A percentile compares a stretch with the other conserved stretches of the same genome.
phyloP scores from a whole-genome alignment of 2,329 filamentous ascomycete genomes.

The Pezicula radicicola region DNA sequence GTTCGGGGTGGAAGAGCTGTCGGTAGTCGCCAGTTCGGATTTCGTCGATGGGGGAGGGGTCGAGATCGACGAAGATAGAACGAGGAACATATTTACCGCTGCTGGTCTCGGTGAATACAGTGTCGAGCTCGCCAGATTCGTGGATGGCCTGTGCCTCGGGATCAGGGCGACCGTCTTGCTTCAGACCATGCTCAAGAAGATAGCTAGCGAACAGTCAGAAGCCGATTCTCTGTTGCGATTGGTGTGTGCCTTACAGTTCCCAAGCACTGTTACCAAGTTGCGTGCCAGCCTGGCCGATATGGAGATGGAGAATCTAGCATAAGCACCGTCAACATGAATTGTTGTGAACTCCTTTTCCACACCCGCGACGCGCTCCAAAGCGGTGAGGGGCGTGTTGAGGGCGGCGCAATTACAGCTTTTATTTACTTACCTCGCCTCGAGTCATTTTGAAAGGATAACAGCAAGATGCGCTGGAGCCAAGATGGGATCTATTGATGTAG shows the following conservation, averaged over 20 bases:
- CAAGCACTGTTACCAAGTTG: conserved; percentile 68
- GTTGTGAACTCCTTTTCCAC: neutral
- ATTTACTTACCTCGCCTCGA: conserved; percentile 15
- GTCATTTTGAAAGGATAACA: conserved; percentile 12
- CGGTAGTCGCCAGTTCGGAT: conserved; percentile 62
- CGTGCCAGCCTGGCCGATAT: conserved; percentile 65
- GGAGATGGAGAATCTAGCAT: conserved; percentile 59
- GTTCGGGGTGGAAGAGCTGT: conserved; percentile 63
- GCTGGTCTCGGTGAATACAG: conserved; percentile 64
- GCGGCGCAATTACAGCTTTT: too few relatives aligned
- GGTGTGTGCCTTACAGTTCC: conserved; percentile 55
- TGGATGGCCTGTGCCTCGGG: conserved; percentile 49
- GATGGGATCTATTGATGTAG: neutral
- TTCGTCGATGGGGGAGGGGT: conserved; percentile 66
- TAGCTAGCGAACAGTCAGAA: conserved; percentile 41
- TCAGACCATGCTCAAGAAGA: conserved; percentile 63
- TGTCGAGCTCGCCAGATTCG: conserved; percentile 57
- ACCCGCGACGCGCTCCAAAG: neutral
- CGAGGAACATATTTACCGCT: conserved; percentile 66
- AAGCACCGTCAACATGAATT: too few relatives aligned
- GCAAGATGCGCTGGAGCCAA: neutral
- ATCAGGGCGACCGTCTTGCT: conserved; percentile 55
- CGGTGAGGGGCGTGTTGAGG: neutral
- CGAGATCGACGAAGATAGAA: conserved; percentile 65
- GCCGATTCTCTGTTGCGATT: conserved; percentile 1